Conservation (phyloP, 129 eudicot genomes). For the sunflower (Helianthus annuus) region DNA sequence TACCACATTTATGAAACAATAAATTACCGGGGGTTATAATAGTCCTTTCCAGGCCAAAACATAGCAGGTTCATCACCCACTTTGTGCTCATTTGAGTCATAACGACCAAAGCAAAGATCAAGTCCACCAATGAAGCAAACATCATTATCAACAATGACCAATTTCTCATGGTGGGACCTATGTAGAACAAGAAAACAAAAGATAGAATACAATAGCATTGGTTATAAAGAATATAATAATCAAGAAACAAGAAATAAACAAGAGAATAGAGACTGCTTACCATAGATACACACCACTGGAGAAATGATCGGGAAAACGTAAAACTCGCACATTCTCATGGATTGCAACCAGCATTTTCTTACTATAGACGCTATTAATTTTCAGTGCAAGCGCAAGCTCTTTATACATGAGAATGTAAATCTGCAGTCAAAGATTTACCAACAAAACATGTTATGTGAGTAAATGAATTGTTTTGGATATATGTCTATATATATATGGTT, state of each 20-base stretch:
- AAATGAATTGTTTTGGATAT: neutral
- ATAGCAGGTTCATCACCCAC: conserved; percentile 84
- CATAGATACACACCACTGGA: conserved; percentile 93
- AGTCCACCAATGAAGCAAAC: conserved; percentile 96
- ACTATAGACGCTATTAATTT: conserved; percentile 95
- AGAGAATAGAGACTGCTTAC: conserved; percentile 40
- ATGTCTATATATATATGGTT: neutral
- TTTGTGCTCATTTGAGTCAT: conserved; percentile 81
- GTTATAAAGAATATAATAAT: conserved; percentile 7
- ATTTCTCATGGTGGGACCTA: conserved; percentile 99
- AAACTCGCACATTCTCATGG: conserved; percentile 89
- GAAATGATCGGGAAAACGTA: conserved; percentile 95
- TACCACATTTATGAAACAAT: conserved; percentile 13
- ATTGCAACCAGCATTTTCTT: conserved; percentile 86
- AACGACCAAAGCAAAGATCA: conserved; percentile 98
- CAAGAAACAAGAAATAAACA: conserved; percentile 19
- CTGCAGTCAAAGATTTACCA: conserved; percentile 48
- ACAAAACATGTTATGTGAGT: conserved; percentile 8
- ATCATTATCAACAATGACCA: conserved; percentile 86
- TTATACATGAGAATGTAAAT: conserved; percentile 90
- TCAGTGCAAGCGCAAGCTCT: conserved; percentile 92
- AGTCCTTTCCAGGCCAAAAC: conserved; percentile 97
- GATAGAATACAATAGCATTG: neutral
- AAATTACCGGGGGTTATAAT: conserved; percentile 87
- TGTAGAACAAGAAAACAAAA: conserved; percentile 17